Percentiles rank a stretch among this genome's conserved stretches.
These are phyloP conservation scores for Termitomyces eurrhizus DNA, from an alignment of 768 basidiomycete species.

Conservation along the genomic window DNA sequence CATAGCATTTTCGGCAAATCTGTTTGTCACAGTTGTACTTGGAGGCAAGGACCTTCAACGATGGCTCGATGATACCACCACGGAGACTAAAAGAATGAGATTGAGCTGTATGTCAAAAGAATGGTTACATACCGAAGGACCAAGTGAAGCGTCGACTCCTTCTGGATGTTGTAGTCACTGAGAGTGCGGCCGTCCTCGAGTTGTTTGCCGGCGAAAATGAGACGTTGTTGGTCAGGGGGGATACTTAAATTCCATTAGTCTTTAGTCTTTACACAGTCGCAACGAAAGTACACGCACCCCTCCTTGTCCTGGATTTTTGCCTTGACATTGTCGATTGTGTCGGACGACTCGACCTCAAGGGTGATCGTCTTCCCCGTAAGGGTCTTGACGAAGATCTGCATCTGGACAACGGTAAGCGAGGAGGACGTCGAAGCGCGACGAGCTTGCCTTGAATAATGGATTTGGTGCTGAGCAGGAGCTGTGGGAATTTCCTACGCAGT, in stretches of 20 bases:
- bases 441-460: slow-evolving; percentile 28
- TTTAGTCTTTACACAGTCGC: no score
- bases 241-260: slow-evolving; percentile 43
- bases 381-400: slow-evolving; percentile 68
- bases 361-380: slow-evolving; percentile 98
- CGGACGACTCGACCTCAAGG: slow-evolving; percentile 95
- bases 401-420: slow-evolving; percentile 22
- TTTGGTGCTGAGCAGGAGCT: slow-evolving; percentile 3
- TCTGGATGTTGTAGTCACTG: slow-evolving; percentile 97
- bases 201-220: slow-evolving; percentile 98
- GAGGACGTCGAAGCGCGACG: slow-evolving; percentile 13
- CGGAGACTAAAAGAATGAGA: slow-evolving; percentile 59
- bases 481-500: slow-evolving; percentile 15
- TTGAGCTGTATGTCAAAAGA: background rate
- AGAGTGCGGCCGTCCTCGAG: slow-evolving; percentile 97
- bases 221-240: slow-evolving; percentile 91
- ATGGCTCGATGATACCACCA: slow-evolving; percentile 99
- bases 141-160: slow-evolving; percentile 96
- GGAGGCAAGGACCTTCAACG: slow-evolving; percentile 92
- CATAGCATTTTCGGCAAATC: slow-evolving; percentile 99
- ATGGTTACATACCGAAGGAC: slow-evolving; percentile 79
- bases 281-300: slow-evolving; percentile 32
- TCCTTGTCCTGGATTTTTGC: slow-evolving; percentile 61
- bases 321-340: slow-evolving; percentile 97
- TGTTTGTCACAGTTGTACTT: slow-evolving; percentile 99